Evolutionary conservation across 78 protist genomes (phyloP), one percentile per base, ranked within the genome.

Genomic region (slime mould (Dictyostelium discoideum)): DNA sequence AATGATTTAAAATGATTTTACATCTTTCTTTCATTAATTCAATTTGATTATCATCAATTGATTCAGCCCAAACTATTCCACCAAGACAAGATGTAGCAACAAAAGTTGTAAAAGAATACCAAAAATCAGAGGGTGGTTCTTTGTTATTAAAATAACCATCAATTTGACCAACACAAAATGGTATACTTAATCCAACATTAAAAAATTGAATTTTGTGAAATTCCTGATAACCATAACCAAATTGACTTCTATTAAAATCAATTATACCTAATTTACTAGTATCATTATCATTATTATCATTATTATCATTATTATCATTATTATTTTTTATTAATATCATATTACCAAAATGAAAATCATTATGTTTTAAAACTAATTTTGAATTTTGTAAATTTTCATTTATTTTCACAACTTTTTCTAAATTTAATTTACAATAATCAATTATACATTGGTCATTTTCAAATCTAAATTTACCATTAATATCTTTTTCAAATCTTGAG

Each of bases 291-390:
- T n/a, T n/a, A 67, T 67, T 3, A 67, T 24, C 16, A 67, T 10
- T 18, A 69, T 14, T 6, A 69, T 69, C n/a, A n/a, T n/a, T n/a
- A 67, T 67, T 3, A 67, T 24, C 16, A 67, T 10, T 18, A 69
- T 14, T 6, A 69, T 69, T 13, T 11, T 74, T 39, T 32, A 37
- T 74, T 74, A 74, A 74, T 37, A 74, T 37, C 81, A 74, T 74
- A 74, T 74, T 74, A 74, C 81, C 81, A 26, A 37, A 26, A 74
- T 74, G 81, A 74, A 29, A 74, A 37, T 74, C 81, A 74, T 18
- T 37, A 74, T 74, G 81, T 74, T 74, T 74, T 74, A 74, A 74
- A 37, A 74, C 81, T 37, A 74, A 74, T 37, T 74, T 74, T 16
- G 9, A 37, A 37, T 37, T 37, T 37, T 26, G 48, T 8, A 69